These are phyloP conservation scores for Citrus medica DNA, from an alignment of 345 rosid genomes.

Conservation along the genomic window DNA sequence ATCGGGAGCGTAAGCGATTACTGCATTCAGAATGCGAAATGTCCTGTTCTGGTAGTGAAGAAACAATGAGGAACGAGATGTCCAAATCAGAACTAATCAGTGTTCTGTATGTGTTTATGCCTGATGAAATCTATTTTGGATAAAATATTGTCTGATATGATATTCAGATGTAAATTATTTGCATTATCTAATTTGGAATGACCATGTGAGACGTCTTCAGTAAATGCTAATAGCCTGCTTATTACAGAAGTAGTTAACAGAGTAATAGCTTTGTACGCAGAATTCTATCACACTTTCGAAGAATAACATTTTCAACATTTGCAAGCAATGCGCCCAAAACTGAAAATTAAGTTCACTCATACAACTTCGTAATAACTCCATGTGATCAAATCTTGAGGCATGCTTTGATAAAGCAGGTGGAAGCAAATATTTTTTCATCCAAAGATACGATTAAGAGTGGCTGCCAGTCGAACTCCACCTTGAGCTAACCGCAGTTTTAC, in stretches of 20 bases:
- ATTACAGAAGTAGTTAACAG: not conserved
- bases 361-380: too few species aligned
- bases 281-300: not conserved
- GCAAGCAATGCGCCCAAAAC: not conserved
- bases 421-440: slow-evolving; percentile 14
- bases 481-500: slow-evolving; percentile 70
- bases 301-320: not conserved
- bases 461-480: slow-evolving; percentile 82
- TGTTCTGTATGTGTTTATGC: not conserved
- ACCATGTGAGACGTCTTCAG: not conserved
- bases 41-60: slow-evolving; percentile 50
- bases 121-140: not conserved
- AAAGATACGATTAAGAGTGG: slow-evolving; percentile 73
- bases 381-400: not conserved
- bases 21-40: slow-evolving; percentile 43
- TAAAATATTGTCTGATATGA: not conserved
- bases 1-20: slow-evolving; percentile 44
- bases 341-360: not conserved
- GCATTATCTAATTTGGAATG: not conserved
- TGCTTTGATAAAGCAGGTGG: not conserved
- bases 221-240: not conserved
- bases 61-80: slow-evolving; percentile 19
- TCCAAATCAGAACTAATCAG: not conserved
- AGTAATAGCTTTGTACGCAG: not conserved
- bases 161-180: not conserved